Evolutionary conservation across 2,329 filamentous ascomycete species (phyloP), one percentile per base, ranked within the genome.

Genomic region (Monosporascus sp.): DNA sequence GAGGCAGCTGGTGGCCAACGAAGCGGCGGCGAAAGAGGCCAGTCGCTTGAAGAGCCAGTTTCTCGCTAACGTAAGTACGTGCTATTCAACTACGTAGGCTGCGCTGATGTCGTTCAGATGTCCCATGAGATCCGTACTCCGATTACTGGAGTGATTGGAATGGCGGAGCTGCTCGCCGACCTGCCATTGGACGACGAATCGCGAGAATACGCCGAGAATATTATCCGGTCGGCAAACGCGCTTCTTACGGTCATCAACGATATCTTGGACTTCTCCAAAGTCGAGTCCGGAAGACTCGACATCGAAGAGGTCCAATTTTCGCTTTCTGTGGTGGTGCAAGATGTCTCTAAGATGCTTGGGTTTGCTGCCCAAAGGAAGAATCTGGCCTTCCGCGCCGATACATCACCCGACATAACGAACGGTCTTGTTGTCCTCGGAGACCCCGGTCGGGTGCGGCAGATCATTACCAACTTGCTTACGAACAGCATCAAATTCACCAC

Each of bases 231-330:
- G 6, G 89, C 87, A 0, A 91, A 93, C 58, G 90, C 88, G 2
- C 73, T 96, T 3, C 75, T 96, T 20, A 93, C 89, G 0, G 87
- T 96, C 41, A 95, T 96, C 70, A 95, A 96, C 64, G 91, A 96
- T 63, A 95, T 95, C 52, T 75, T 96, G 2, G 91, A 95, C 69
- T 92, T 95, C 67, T 94, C 89, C 4, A 95, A 95, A 68, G 86
- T 91, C 2, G 89, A 92, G 66, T 89, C 86, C 8, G 88, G 89
- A 3, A 78, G 86, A 7, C 71, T 92, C 20, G 88, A 91, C 57
- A 86, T 92, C 41, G 88, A 91, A 68, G 87, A 91, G 61, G 87
- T 91, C 0, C 87, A 90, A 56, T 93, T 92, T 62, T 89, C 86
- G 28, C 74, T 91, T 2, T 85, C 85, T 0, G 77, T 89, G 1